A percentile compares a stretch with the other conserved stretches of the same genome.
phyloP scores from a whole-genome alignment of 2,329 filamentous ascomycete genomes.

The Aspergillus quadrilineatus region DNA sequence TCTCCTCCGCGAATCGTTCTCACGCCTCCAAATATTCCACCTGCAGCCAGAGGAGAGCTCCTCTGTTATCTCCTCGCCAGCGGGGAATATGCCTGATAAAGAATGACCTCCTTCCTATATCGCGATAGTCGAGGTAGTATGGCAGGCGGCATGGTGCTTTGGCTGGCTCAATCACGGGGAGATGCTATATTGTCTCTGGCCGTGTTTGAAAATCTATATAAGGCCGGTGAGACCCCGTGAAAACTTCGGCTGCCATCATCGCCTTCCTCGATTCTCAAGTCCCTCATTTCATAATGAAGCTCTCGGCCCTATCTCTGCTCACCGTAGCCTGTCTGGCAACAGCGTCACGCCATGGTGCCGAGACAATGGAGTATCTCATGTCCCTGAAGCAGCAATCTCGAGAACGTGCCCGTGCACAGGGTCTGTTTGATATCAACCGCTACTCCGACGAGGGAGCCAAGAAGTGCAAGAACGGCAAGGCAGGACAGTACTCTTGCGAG shows the following conservation, averaged over 20 bases:
- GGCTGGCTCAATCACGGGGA: not conserved
- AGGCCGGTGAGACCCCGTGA: not conserved
- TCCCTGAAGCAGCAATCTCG: constrained; percentile 15
- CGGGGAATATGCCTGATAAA: not conserved
- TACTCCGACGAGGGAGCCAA: constrained; percentile 13
- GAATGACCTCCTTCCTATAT: constrained; percentile 8
- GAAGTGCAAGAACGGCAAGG: constrained; percentile 18
- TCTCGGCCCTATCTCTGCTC: constrained; percentile 14
- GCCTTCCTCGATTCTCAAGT: no score
- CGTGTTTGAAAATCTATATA: not conserved
- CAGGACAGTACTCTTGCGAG: constrained; percentile 20
- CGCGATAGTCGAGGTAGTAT: not conserved
- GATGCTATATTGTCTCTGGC: not conserved
- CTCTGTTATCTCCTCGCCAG: constrained; percentile 2
- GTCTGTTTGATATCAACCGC: constrained; percentile 15
- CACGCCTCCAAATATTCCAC: not conserved
- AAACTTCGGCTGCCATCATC: not conserved
- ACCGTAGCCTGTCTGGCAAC: constrained; percentile 9
- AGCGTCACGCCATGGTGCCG: constrained; percentile 12
- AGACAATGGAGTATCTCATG: constrained; percentile 20
- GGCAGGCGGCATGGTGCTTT: not conserved
- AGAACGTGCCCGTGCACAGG: constrained; percentile 13
- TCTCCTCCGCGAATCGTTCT: not conserved
- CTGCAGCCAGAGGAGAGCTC: not conserved
- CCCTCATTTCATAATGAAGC: constrained; percentile 13